phyloP scores from a whole-genome alignment of 2,329 filamentous ascomycete species.

The Microascus cirrosus region DNA sequence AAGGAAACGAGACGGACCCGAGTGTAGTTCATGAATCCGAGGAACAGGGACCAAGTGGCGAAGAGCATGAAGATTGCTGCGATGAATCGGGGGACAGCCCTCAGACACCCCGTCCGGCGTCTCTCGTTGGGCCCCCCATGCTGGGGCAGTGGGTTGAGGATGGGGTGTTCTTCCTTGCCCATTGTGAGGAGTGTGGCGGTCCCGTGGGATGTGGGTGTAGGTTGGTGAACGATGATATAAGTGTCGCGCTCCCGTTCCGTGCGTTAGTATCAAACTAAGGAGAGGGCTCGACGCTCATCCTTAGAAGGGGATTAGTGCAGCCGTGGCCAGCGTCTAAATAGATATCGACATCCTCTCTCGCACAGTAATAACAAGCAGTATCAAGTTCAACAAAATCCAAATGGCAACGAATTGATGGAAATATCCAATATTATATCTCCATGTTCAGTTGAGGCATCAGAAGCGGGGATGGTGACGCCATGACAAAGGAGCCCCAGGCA shows the following conservation, averaged over 20 bases:
- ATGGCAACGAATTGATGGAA: too few species aligned
- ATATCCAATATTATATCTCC: too few species aligned
- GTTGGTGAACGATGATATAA: not conserved
- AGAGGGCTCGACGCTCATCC: not conserved
- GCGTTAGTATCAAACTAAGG: not conserved
- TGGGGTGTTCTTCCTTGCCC: not conserved
- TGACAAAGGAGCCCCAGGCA: not conserved
- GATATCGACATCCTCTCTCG: too few species aligned
- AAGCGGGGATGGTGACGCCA: not conserved
- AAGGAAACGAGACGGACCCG: not conserved
- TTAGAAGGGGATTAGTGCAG: too few species aligned
- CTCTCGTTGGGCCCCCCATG: not conserved
- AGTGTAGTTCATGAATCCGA: not conserved
- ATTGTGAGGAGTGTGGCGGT: not conserved
- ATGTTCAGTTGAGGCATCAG: not conserved
- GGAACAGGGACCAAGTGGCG: not conserved
- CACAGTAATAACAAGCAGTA: too few species aligned
- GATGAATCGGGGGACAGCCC: not conserved
- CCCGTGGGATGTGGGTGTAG: not conserved
- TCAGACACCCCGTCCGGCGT: not conserved
- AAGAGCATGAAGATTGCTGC: not conserved
- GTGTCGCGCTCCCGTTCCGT: not conserved
- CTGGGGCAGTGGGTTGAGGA: not conserved
- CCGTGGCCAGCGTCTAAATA: too few species aligned
- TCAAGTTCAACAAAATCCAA: too few species aligned